Conservation (phyloP, 2,329 filamentous ascomycete genomes). For the Tricladium varicosporioides region DNA sequence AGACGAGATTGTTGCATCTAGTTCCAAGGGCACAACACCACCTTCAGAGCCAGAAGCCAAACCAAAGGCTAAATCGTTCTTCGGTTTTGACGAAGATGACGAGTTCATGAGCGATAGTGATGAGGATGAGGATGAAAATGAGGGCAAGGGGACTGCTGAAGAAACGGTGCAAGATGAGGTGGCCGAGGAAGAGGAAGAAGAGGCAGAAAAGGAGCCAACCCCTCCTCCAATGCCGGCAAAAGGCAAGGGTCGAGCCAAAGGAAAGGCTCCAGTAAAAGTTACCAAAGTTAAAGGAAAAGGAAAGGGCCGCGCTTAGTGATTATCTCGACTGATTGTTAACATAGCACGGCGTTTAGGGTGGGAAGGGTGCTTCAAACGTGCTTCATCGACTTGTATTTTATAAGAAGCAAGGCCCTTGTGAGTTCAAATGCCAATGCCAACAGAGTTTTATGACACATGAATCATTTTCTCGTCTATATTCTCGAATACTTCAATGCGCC, state of each 20-base stretch:
- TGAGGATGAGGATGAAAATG: constrained; percentile 36
- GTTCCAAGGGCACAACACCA: constrained; percentile 46
- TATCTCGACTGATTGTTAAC: neutral
- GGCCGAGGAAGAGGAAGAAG: constrained; percentile 18
- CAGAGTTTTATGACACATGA: too few species aligned
- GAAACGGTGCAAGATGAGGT: constrained; percentile 25
- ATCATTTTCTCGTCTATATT: too few species aligned
- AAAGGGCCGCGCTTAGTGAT: constrained; percentile 43
- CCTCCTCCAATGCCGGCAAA: constrained; percentile 16
- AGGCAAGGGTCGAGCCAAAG: constrained; percentile 15
- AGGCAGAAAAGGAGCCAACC: constrained; percentile 25
- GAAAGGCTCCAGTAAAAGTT: constrained; percentile 6
- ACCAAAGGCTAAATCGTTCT: constrained; percentile 50
- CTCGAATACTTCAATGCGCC: too few species aligned
- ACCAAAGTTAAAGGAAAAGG: constrained; percentile 42
- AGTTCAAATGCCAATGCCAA: neutral
- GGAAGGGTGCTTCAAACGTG: neutral
- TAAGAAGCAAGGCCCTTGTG: too few species aligned
- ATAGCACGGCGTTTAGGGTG: constrained; percentile 19
- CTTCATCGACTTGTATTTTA: too few species aligned
- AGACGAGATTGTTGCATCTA: constrained; percentile 31
- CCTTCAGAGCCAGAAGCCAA: constrained; percentile 41
- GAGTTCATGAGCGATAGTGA: constrained; percentile 71
- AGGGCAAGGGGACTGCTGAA: constrained; percentile 13
- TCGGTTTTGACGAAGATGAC: constrained; percentile 78